Conservation (phyloP, 345 rosid genomes). For the Populus alba region DNA sequence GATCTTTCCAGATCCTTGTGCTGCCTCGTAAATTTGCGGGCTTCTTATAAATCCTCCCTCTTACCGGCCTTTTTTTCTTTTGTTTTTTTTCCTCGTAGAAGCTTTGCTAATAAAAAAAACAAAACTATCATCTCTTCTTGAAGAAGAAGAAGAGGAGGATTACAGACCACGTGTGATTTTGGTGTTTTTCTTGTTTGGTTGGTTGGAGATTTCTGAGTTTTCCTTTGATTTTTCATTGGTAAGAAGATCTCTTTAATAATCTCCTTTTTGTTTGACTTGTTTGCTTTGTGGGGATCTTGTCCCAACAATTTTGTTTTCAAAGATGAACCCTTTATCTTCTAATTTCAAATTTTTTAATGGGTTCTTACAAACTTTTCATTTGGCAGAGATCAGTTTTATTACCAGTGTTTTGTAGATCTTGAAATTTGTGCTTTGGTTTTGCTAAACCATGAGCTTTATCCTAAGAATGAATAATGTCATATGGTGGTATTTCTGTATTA, state of each 20-base stretch:
- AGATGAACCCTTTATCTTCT: background rate
- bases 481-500: background rate
- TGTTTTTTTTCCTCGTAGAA: background rate
- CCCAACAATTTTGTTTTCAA: background rate
- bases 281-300: background rate
- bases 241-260: background rate
- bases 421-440: background rate
- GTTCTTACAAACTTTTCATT: background rate
- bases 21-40: background rate
- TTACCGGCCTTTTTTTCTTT: background rate
- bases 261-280: too few species aligned
- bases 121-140: background rate
- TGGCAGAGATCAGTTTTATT: background rate
- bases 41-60: background rate
- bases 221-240: background rate
- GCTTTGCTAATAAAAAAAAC: background rate
- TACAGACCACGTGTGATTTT: background rate
- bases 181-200: background rate
- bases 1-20: slow-evolving; percentile 27
- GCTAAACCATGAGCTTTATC: background rate
- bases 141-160: background rate
- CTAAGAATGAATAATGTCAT: background rate
- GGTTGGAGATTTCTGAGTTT: background rate
- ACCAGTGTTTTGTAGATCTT: background rate
- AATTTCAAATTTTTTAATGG: background rate